These are phyloP conservation scores for Tylopilus sp. DNA, from an alignment of 1,284 basidiomycete genomes.

Conservation along the genomic window DNA sequence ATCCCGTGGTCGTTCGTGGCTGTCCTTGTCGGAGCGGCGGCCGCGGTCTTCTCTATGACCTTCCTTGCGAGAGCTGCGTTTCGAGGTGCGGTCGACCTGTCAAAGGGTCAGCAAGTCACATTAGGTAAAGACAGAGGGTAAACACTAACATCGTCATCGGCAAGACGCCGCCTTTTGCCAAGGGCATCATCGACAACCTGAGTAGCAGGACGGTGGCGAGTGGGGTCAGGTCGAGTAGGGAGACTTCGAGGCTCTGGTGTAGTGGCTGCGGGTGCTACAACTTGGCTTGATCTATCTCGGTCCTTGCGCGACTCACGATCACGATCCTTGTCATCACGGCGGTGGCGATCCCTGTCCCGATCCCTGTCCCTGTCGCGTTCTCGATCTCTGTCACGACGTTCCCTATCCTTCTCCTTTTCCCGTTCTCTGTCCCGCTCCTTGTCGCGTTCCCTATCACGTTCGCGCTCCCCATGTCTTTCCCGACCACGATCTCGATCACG, in stretches of 20 bases:
- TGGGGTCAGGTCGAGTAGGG: slow-evolving; percentile 57
- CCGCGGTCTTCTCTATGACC: slow-evolving; percentile 68
- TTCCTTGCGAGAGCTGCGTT: slow-evolving; percentile 73
- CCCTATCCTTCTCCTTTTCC: slow-evolving; percentile 42
- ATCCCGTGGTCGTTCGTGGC: slow-evolving; percentile 62
- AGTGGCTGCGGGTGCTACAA: slow-evolving; percentile 28
- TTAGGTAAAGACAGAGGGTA: slow-evolving; percentile 2
- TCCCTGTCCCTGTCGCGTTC: slow-evolving; percentile 43
- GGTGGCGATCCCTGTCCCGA: slow-evolving; percentile 37
- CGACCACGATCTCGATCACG: slow-evolving; percentile 46
- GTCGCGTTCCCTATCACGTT: slow-evolving; percentile 44
- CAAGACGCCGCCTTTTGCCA: slow-evolving; percentile 64
- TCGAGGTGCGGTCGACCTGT: slow-evolving; percentile 67
- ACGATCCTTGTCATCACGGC: slow-evolving; percentile 40
- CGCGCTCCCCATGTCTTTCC: slow-evolving; percentile 46
- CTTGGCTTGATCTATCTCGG: slow-evolving; percentile 44
- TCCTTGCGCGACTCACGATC: slow-evolving; percentile 51
- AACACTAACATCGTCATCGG: slow-evolving; percentile 61
- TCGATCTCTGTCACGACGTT: slow-evolving; percentile 42
- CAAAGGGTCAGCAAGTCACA: slow-evolving; percentile 17
- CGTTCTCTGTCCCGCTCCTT: slow-evolving; percentile 42
- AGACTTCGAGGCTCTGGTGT: slow-evolving; percentile 50
- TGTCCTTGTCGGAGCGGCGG: slow-evolving; percentile 68
- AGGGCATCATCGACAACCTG: slow-evolving; percentile 52
- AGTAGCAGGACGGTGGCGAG: slow-evolving; percentile 49